Evolutionary conservation across 2,329 filamentous ascomycete species (phyloP), one percentile per base, ranked within the genome.

Genomic region (Colletotrichum sp.): DNA sequence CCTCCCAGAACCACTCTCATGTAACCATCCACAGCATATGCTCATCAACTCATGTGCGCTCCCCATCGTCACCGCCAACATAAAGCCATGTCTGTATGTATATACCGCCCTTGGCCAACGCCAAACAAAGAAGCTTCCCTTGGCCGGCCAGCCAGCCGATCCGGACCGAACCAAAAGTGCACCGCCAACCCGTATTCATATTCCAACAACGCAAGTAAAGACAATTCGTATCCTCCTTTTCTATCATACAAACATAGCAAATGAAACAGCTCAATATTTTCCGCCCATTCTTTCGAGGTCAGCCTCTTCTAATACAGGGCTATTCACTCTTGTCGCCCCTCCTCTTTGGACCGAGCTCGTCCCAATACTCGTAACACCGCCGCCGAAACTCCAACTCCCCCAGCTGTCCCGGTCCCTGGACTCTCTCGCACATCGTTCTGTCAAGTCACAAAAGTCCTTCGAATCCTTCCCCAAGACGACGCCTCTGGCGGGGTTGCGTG

Each of bases 331-430:
- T 65, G 44, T 79, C 48, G 57, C 72, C 55, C n/a, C 68, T 44
- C 32, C 57, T 63, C 67, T 72, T 19, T 78, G 66, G 44, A 71
- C 63, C 8, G 75, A 75, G 30, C 57, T 57, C 60, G 27, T 7
- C 13, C 60, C 66, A 13, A 69, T 27, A 5, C 61, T 69, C 22
- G 69, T 60, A 1, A 61, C 74, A 4, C 61, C 64, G n/a, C 60
- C 52, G 12, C 36, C 55, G 3, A 69, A 77, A 66, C 80, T 78
- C 81, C 83, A 84, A 67, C 82, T 84, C 1, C 83, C 83, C 83
- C 83, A 84, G 68, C 84, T 84, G 34, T 81, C 81, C 8, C 81
- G 83, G 44, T 81, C 82, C 8, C 80, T 77, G 19, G 78, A 74
- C 22, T 84, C 81, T n/a, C 78, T 78, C 11, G 77, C 79, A n/a